Evolutionary conservation across 352 stramenopile species (phyloP).

Genomic region (Chrysophaeum taylorii): DNA sequence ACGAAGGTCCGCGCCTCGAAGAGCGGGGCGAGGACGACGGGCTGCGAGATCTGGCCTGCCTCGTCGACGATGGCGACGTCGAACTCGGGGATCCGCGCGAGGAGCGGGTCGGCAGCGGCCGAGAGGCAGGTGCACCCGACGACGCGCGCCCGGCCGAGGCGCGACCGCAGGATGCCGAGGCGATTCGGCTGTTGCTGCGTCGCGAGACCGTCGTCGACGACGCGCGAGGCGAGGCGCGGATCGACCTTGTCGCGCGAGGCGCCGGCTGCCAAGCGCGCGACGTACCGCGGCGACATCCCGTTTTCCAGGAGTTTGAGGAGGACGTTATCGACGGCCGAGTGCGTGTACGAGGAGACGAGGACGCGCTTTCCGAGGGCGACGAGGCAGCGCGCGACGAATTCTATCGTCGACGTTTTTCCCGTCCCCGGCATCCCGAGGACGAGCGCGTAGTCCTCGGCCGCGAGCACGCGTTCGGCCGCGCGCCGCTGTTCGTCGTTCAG

Average conservation of each 20-base stretch:
- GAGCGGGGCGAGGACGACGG: constrained; percentile 79
- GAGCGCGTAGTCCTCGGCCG: constrained; percentile 80
- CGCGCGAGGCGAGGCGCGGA: not conserved
- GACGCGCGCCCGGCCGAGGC: constrained; percentile 41
- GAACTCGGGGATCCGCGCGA: constrained; percentile 62
- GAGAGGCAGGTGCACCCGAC: constrained; percentile 47
- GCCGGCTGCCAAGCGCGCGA: constrained; percentile 44
- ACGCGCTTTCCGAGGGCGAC: constrained; percentile 78
- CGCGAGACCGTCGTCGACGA: not conserved
- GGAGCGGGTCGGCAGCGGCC: not conserved
- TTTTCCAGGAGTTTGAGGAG: constrained; percentile 77
- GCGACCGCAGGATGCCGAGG: not conserved
- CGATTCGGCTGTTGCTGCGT: constrained; percentile 14
- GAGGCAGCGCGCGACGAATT: constrained; percentile 79
- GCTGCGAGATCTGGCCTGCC: constrained; percentile 92
- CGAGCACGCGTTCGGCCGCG: constrained; percentile 40
- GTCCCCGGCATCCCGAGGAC: constrained; percentile 87
- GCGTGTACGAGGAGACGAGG: constrained; percentile 91
- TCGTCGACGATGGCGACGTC: constrained; percentile 98
- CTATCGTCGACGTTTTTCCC: constrained; percentile 90
- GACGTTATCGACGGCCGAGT: constrained; percentile 94
- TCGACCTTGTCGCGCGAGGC: constrained; percentile 44
- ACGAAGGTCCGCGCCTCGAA: constrained; percentile 83
- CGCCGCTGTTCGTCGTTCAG: constrained; percentile 35
- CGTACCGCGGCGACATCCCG: constrained; percentile 45